These are phyloP conservation scores for Vitis hybrid DNA, from an alignment of 177 flowering plant genomes.

Conservation along the genomic window DNA sequence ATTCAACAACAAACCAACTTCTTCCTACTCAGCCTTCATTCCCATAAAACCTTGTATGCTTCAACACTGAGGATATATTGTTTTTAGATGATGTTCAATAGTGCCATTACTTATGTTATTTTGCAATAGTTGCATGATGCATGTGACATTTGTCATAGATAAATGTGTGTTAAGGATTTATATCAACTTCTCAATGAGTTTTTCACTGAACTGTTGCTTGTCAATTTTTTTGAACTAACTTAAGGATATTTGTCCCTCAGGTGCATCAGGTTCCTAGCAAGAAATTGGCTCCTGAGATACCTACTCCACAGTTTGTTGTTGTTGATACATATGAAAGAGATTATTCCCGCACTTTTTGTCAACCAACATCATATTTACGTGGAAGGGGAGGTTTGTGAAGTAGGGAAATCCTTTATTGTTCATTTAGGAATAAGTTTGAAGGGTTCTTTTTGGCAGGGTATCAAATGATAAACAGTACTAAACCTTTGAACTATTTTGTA, in stretches of 20 bases:
- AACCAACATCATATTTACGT: constrained; percentile 91
- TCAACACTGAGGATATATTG: too few species aligned
- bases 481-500: constrained; percentile 29
- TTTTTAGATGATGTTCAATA: too few species aligned
- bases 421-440: background rate
- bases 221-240: background rate
- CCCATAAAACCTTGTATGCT: too few species aligned
- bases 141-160: too few species aligned
- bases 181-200: too few species aligned
- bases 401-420: background rate
- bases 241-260: constrained; percentile 23
- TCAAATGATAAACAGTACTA: background rate
- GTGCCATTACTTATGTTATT: too few species aligned
- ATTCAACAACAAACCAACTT: too few species aligned
- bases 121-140: too few species aligned
- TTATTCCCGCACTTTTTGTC: constrained; percentile 73
- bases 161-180: too few species aligned
- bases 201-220: too few species aligned
- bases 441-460: background rate
- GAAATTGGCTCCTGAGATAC: constrained; percentile 82
- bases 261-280: constrained; percentile 63
- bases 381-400: constrained; percentile 82
- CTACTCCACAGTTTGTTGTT: constrained; percentile 84
- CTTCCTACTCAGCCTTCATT: too few species aligned
- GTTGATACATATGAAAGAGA: constrained; percentile 98